These are phyloP conservation scores for Diaporthe citriasiana DNA, from an alignment of 2,329 filamentous ascomycete genomes.

Conservation along the genomic window DNA sequence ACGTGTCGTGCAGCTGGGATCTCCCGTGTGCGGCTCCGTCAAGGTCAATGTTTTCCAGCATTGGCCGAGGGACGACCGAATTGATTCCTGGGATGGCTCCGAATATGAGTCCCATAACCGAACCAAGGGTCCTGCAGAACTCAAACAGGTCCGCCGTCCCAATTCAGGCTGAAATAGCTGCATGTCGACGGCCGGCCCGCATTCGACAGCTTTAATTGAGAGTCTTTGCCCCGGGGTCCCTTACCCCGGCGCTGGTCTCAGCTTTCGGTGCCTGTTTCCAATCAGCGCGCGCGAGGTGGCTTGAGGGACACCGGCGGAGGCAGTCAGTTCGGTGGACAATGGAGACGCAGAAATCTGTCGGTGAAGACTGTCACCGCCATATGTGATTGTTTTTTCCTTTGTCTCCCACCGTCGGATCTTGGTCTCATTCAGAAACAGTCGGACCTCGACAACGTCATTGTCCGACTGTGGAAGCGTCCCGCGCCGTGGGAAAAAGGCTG, in stretches of 20 bases:
- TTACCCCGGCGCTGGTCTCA: constrained; percentile 28
- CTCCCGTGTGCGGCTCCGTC: neutral
- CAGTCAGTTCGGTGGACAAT: neutral
- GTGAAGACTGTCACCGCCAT: constrained; percentile 15
- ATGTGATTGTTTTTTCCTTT: constrained; percentile 9
- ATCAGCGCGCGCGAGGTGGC: constrained; percentile 31
- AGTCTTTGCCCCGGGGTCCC: constrained; percentile 22
- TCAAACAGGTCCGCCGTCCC: constrained; percentile 24
- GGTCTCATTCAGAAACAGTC: constrained; percentile 19
- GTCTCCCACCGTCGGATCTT: constrained; percentile 15
- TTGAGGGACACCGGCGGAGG: neutral
- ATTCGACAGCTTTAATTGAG: constrained; percentile 8
- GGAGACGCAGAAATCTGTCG: neutral
- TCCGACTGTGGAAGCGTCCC: constrained; percentile 12
- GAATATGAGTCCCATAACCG: neutral
- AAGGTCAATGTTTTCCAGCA: neutral
- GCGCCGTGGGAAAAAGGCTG: constrained; percentile 22
- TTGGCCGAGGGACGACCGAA: neutral
- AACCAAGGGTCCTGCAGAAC: constrained; percentile 8
- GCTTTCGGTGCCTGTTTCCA: constrained; percentile 24
- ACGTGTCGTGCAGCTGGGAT: constrained; percentile 4
- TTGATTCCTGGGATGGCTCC: neutral
- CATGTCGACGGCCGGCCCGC: constrained; percentile 27
- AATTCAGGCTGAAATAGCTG: constrained; percentile 30
- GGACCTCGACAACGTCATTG: constrained; percentile 25